A percentile compares a stretch with the other conserved stretches of the same genome.
phyloP scores from a whole-genome alignment of 106 monocot species.

The Dendrobium chrysotoxum region DNA sequence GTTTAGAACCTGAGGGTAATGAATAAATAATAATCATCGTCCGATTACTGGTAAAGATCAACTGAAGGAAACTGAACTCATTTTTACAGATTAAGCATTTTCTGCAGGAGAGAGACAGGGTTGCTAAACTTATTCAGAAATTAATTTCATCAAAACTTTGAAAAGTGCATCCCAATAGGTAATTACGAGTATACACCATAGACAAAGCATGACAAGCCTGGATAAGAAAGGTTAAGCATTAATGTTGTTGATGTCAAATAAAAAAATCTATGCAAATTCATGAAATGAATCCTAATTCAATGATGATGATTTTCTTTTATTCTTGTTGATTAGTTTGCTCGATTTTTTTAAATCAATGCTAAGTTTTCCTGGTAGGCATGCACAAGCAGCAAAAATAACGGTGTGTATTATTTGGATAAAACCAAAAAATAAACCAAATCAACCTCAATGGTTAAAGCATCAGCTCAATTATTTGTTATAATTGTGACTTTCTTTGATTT shows the following conservation, averaged over 20 bases:
- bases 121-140: neutral
- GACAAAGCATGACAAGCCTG: neutral
- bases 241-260: neutral
- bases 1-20: slow-evolving; percentile 73
- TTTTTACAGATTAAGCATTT: neutral
- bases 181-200: neutral
- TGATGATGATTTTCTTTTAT: neutral
- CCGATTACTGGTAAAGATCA: neutral
- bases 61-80: neutral
- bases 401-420: neutral
- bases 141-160: neutral
- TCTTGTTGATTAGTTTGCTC: neutral
- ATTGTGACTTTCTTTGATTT: too few relatives aligned
- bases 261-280: neutral
- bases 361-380: neutral
- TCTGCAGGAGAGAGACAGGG: neutral
- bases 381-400: neutral
- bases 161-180: neutral
- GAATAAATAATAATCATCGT: neutral
- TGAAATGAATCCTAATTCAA: neutral
- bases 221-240: neutral
- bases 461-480: too few relatives aligned
- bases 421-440: too few relatives aligned
- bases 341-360: neutral
- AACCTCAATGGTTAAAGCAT: too few relatives aligned